Evolutionary conservation across 129 eudicot species (phyloP), one percentile per base, ranked within the genome.

Genomic region (Flaveria brownii): DNA sequence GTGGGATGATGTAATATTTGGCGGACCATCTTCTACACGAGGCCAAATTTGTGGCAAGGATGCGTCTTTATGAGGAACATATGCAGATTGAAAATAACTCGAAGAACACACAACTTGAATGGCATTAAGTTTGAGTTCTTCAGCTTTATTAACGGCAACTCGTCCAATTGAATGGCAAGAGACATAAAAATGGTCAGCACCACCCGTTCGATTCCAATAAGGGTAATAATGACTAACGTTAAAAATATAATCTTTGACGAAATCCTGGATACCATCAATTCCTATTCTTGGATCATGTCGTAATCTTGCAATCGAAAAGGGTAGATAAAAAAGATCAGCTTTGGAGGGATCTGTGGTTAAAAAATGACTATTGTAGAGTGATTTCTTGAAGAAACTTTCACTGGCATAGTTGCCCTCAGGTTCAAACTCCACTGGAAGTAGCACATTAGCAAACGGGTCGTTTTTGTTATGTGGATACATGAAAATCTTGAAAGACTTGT

Each of bases 351-450:
- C 91, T n/a, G 74, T 75, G 47, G 98, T 93, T 59, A 88, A n/a
- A 54, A 93, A 93, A 84, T 87, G 92, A 79, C 97, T 90, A 61
- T 75, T 83, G 57, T 45, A 18, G 54, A 93, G 92, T 17, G 82
- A 82, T 84, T 90, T 93, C 77, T 93, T 93, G 85, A 93, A 93
- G 87, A 88, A 93, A 76, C 91, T 84, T 83, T 93, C 98, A 64
- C 98, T 93, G 23, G 98, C 98, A 72, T 93, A 93, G 81, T 93
- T 93, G 7, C 98, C 98, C n/a, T 84, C 85, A 47, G 97, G 98
- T 78, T 87, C 91, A 33, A 83, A 83, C 25, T 77, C 76, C 43
- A 83, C 91, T 0, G 98, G 96, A 43, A 90, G 82, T 70, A 93
- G 87, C 9, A 84, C 82, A n/a, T 88, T 88, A 11, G 98, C 89